phyloP scores from a whole-genome alignment of 1,284 basidiomycete genomes.

The Ustilago bromivora region DNA sequence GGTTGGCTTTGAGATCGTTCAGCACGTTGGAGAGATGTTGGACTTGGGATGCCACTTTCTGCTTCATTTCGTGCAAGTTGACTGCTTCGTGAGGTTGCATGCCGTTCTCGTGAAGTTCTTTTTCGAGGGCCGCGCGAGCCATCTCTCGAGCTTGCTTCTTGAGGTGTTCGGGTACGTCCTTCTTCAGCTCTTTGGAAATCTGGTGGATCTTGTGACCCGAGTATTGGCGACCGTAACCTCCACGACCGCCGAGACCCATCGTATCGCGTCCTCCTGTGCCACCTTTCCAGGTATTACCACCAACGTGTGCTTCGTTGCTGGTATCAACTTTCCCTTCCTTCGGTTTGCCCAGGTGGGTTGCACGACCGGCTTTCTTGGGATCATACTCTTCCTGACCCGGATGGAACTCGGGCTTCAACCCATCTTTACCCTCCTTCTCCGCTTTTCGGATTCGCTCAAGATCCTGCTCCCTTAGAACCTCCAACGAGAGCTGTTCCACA shows the following conservation, averaged over 20 bases:
- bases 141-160: slow-evolving; percentile 69
- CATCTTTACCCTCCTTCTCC: slow-evolving; percentile 38
- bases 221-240: slow-evolving; percentile 65
- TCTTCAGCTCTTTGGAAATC: slow-evolving; percentile 66
- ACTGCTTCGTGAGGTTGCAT: slow-evolving; percentile 67
- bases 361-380: slow-evolving; percentile 48
- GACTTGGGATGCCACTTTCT: slow-evolving; percentile 61
- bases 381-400: slow-evolving; percentile 53
- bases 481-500: slow-evolving; percentile 60
- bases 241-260: slow-evolving; percentile 68
- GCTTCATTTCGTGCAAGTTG: slow-evolving; percentile 64
- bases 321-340: slow-evolving; percentile 69
- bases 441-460: slow-evolving; percentile 35
- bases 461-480: slow-evolving; percentile 50
- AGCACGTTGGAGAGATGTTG: slow-evolving; percentile 63
- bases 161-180: slow-evolving; percentile 69
- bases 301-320: slow-evolving; percentile 66
- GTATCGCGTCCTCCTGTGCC: slow-evolving; percentile 70
- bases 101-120: slow-evolving; percentile 67
- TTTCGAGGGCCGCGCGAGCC: slow-evolving; percentile 69
- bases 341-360: slow-evolving; percentile 61
- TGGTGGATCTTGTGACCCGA: slow-evolving; percentile 69
- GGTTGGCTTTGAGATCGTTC: slow-evolving; percentile 69
- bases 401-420: slow-evolving; percentile 54
- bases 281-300: slow-evolving; percentile 70